A percentile compares a stretch with the other conserved stretches of the same genome.
These are phyloP conservation scores for Zygnema circumcarinatum DNA, from an alignment of 139 green algal genomes.

Conservation along the genomic window DNA sequence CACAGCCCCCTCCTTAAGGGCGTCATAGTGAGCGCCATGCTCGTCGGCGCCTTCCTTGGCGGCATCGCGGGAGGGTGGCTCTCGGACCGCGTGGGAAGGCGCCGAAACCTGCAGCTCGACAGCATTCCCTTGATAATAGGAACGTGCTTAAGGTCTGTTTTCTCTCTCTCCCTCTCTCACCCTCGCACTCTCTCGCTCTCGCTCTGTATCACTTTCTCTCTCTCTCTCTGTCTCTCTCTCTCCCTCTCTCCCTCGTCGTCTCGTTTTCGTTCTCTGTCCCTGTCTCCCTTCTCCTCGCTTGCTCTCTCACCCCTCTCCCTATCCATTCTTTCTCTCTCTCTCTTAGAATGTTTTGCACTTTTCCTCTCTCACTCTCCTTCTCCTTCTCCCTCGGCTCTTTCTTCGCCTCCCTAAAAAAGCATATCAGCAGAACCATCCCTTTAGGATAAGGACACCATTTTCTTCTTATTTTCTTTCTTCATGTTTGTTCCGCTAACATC, in stretches of 20 bases:
- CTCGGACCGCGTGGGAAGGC: neutral
- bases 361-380: no score
- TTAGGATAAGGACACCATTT: no score
- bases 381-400: no score
- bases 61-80: neutral
- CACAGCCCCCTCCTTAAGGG: conserved; percentile 4
- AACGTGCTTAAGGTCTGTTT: neutral
- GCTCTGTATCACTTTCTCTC: neutral
- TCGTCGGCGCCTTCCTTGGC: conserved; percentile 29
- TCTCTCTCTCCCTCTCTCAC: neutral
- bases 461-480: no score
- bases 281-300: neutral
- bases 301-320: neutral
- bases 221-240: neutral
- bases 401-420: no score
- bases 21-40: conserved; percentile 24
- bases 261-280: neutral
- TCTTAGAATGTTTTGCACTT: no score
- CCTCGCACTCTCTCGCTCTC: neutral
- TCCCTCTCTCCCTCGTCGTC: neutral
- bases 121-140: conserved; percentile 27
- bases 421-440: no score
- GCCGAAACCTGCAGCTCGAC: conserved; percentile 24
- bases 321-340: no score
- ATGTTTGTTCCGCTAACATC: no score